Evolutionary conservation across 768 basidiomycete genomes (phyloP), one percentile per base, ranked within the genome.

Genomic region (Mycena filopes): DNA sequence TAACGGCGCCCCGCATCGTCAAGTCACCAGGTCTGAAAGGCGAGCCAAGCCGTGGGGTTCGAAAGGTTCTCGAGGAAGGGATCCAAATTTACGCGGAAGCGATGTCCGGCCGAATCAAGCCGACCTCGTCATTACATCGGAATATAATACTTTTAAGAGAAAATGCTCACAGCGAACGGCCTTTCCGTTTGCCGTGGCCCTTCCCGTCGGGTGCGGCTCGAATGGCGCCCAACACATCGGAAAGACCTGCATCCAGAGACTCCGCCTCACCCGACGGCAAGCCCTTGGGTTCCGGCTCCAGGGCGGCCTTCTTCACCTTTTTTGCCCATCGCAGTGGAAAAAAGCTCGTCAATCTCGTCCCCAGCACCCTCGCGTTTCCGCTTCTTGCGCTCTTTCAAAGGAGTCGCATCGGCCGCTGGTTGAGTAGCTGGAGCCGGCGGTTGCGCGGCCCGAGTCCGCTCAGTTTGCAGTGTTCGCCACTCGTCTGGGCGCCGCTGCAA

Each of bases 281-380:
- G 20, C 50, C 33, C 21, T 56, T 47, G 15, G 60, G 20, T 46
- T 28, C 41, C 46, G 41, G 29, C 50, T 51, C 45, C 29, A 91
- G 72, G 4, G 84, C 85, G 25, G 79, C 83, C 71, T 84, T 87
- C 78, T 86, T 91, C 23, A 82, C n/a, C 74, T 75, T 84, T 89
- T 70, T 83, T 87, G 21, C 89, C 89, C 21, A 90, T 72, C 23
- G 79, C 80, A 46, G 79, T 73, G 42, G 86, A 82, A 73, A 95
- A 95, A 13, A 94, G 78, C 4, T 78, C 84, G 60, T 95, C 94
- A 55, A 95, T 95, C 73, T 92, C 93, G 69, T 94, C 88, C 48
- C 80, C 84, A 9, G 74, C 71, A 26, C 54, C 73, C 70, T 83
- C 80, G 47, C 84, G 84, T 75, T 88, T 89, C 25, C 82, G 77